Base-by-base conservation (phyloP, 2,329 filamentous ascomycete genomes). In the Volutella citrinella region DNA sequence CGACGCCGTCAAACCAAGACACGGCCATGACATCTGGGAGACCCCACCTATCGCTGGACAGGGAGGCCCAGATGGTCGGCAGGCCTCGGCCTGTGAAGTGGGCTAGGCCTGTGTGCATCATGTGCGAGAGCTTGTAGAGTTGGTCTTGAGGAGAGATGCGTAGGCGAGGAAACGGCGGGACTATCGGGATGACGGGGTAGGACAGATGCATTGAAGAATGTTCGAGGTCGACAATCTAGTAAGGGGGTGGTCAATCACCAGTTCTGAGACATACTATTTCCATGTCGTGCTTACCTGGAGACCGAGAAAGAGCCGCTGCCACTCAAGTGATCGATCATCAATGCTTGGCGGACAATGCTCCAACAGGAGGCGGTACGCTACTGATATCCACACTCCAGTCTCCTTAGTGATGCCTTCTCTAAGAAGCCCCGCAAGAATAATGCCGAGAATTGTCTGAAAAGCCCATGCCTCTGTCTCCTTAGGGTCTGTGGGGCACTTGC, bases 201-300 rank as follows among this genome's bases (percentile, higher is more conserved):
- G 61, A 59, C 23, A 69, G 51, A 25, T 66, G 61, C 6, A 67
- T 55, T 10, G 64, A 66, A 4, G 64, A 63, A 38, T 69, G 65
- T 41, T 69, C 65, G 8, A 69, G 51, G 26, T 68, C 64, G 17
- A 68, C 61, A 22, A 68, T 68, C 51, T n/a, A n/a, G n/a, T n/a
- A n/a, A n/a, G n/a, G n/a, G n/a, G n/a, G n/a, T n/a, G n/a, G n/a
- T n/a, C n/a, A n/a, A n/a, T n/a, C n/a, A n/a, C n/a, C n/a, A n/a
- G n/a, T n/a, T n/a, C n/a, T n/a, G n/a, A n/a, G n/a, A n/a, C n/a
- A n/a, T n/a, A n/a, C n/a, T n/a, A n/a, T n/a, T n/a, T n/a, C n/a
- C n/a, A n/a, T n/a, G n/a, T n/a, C n/a, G n/a, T n/a, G n/a, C n/a
- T n/a, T n/a, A n/a, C n/a, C n/a, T 49, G 50, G 15, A 53, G 30